Percentiles rank a stretch among this genome's conserved stretches.
Conservation (phyloP, 2,329 filamentous ascomycete genomes). For the Sphaerulina musiva region DNA sequence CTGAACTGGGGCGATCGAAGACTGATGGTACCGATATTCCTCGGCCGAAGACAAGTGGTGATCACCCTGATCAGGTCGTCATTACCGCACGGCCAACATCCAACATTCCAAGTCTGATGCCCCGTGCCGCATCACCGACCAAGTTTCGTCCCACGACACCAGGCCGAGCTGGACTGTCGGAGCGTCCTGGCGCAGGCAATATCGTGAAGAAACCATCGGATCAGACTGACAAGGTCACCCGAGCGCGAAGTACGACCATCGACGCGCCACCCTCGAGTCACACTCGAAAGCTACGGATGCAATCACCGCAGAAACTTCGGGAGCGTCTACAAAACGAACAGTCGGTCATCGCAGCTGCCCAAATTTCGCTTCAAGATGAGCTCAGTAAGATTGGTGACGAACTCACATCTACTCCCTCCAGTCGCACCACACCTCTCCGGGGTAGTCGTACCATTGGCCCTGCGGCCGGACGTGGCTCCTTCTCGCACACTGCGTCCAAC, state of each 20-base stretch:
- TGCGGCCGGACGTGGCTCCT: slow-evolving; percentile 14
- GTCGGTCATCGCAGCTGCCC: slow-evolving; percentile 62
- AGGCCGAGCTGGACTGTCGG: slow-evolving; percentile 44
- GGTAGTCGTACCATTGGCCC: slow-evolving; percentile 20
- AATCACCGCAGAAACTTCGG: slow-evolving; percentile 61
- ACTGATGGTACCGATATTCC: slow-evolving; percentile 22
- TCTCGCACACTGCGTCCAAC: slow-evolving; percentile 21
- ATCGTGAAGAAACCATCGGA: slow-evolving; percentile 57
- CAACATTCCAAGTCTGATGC: slow-evolving; percentile 44
- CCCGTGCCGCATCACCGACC: slow-evolving; percentile 33
- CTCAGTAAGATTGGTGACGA: slow-evolving; percentile 75
- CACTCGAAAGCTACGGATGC: slow-evolving; percentile 55
- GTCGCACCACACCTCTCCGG: slow-evolving; percentile 13
- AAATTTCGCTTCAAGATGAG: slow-evolving; percentile 65
- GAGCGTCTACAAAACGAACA: slow-evolving; percentile 82
- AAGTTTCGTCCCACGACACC: slow-evolving; percentile 39
- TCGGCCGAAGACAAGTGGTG: slow-evolving; percentile 28
- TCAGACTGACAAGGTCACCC: slow-evolving; percentile 25
- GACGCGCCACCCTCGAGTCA: slow-evolving; percentile 7
- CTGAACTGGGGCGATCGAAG: slow-evolving; percentile 31
- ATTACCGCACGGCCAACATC: slow-evolving; percentile 34
- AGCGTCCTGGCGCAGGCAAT: slow-evolving; percentile 46
- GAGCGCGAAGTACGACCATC: slow-evolving; percentile 16
- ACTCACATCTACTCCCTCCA: slow-evolving; percentile 47
- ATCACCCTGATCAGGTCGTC: slow-evolving; percentile 24